Evolutionary conservation across 768 basidiomycete genomes (phyloP).

Genomic region (Amanita thiersii): DNA sequence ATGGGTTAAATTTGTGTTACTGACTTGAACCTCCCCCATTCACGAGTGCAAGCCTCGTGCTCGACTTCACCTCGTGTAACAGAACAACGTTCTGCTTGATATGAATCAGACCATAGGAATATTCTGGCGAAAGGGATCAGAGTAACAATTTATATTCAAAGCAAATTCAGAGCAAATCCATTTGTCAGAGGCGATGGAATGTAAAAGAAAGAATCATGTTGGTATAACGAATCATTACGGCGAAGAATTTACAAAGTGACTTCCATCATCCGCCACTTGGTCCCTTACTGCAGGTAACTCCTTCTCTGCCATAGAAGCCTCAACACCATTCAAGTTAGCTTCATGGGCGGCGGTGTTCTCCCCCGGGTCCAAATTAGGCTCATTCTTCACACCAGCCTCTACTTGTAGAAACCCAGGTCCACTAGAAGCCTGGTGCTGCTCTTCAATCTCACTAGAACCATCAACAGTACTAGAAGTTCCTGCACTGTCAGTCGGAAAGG

Average conservation of each 20-base stretch:
- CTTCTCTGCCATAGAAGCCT: neutral
- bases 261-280: neutral
- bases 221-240: neutral
- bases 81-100: too few species aligned
- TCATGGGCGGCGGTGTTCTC: neutral
- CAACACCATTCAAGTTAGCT: neutral
- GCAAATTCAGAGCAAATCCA: too few species aligned
- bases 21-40: too few species aligned
- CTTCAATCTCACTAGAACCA: neutral
- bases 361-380: neutral
- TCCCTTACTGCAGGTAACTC: neutral
- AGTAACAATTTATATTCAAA: too few species aligned
- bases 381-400: conserved; percentile 1
- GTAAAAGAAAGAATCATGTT: neutral
- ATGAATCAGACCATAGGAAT: too few species aligned
- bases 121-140: too few species aligned
- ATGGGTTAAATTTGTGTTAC: too few species aligned
- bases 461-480: neutral
- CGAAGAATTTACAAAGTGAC: too few species aligned
- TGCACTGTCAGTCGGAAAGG: neutral
- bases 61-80: too few species aligned
- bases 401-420: neutral
- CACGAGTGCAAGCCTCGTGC: too few species aligned
- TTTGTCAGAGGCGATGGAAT: neutral
- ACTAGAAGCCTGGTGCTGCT: neutral